phyloP scores from a whole-genome alignment of 140 eudicot genomes.

The Ambrosia hybrid region DNA sequence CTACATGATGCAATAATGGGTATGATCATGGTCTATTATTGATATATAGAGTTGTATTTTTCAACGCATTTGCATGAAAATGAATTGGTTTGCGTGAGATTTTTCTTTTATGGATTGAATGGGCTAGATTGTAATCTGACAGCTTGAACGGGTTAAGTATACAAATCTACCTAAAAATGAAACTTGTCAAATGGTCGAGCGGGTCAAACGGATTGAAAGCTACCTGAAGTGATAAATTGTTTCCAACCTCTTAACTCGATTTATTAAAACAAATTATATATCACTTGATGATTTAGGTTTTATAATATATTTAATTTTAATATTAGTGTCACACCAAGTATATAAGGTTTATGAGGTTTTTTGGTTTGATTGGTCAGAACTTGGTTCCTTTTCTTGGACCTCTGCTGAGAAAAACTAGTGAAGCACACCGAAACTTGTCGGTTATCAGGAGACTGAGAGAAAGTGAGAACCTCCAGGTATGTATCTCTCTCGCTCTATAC shows the following conservation, averaged over 20 bases:
- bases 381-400: constrained; percentile 97
- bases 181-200: too few species aligned
- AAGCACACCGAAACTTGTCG: constrained; percentile 78
- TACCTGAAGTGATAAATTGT: too few species aligned
- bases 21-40: too few species aligned
- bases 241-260: neutral
- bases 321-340: neutral
- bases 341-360: neutral
- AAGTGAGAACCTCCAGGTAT: constrained; percentile 89
- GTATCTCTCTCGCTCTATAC: neutral
- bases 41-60: too few species aligned
- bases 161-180: too few species aligned
- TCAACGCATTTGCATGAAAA: too few species aligned
- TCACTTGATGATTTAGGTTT: neutral
- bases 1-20: too few species aligned
- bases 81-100: too few species aligned
- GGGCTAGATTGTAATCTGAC: too few species aligned
- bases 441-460: constrained; percentile 87
- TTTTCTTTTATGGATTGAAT: too few species aligned
- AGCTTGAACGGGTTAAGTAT: too few species aligned
- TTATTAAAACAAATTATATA: neutral
- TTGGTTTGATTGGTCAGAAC: constrained; percentile 50
- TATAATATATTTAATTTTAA: neutral
- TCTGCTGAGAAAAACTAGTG: constrained; percentile 80
- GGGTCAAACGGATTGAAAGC: too few species aligned